Conservation (phyloP, 129 eudicot genomes). For the Centaurea solstitialis region DNA sequence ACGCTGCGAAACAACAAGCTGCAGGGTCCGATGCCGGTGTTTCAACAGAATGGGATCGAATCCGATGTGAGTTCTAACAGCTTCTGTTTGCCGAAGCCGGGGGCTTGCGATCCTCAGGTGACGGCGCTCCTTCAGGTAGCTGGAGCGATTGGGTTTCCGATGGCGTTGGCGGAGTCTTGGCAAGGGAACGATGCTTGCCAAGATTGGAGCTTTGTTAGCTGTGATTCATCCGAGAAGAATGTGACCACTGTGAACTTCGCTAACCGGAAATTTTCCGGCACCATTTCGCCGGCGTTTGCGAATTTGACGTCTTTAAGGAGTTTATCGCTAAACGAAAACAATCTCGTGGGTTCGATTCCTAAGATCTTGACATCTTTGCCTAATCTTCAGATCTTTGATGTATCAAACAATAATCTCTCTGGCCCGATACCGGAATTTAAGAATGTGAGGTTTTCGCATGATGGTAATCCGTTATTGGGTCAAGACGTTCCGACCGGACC, state of each 20-base stretch:
- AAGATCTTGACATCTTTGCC: slow-evolving; percentile 37
- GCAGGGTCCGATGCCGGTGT: slow-evolving; percentile 62
- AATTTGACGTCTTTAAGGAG: slow-evolving; percentile 43
- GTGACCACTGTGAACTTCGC: slow-evolving; percentile 39
- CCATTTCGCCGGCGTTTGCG: slow-evolving; percentile 59
- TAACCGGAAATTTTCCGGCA: slow-evolving; percentile 41
- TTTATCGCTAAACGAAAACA: slow-evolving; percentile 50
- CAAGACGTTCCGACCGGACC: slow-evolving; percentile 19
- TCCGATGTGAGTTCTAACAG: slow-evolving; percentile 35
- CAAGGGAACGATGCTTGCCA: slow-evolving; percentile 54
- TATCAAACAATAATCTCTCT: slow-evolving; percentile 56
- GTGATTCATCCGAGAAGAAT: slow-evolving; percentile 45
- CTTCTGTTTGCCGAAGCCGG: slow-evolving; percentile 48
- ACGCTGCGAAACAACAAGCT: slow-evolving; percentile 56
- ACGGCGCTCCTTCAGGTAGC: slow-evolving; percentile 52
- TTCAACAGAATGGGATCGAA: slow-evolving; percentile 15
- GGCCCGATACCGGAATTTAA: slow-evolving; percentile 47
- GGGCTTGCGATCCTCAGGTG: slow-evolving; percentile 72
- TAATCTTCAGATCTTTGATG: slow-evolving; percentile 40
- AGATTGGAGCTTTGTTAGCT: slow-evolving; percentile 42
- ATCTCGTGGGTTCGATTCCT: slow-evolving; percentile 54
- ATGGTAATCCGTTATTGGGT: slow-evolving; percentile 49
- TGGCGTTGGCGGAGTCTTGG: slow-evolving; percentile 55
- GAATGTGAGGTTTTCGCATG: slow-evolving; percentile 30
- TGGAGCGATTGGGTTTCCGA: slow-evolving; percentile 63